These are phyloP conservation scores for Chalciporus piperatus DNA, from an alignment of 768 basidiomycete species.

Conservation along the genomic window DNA sequence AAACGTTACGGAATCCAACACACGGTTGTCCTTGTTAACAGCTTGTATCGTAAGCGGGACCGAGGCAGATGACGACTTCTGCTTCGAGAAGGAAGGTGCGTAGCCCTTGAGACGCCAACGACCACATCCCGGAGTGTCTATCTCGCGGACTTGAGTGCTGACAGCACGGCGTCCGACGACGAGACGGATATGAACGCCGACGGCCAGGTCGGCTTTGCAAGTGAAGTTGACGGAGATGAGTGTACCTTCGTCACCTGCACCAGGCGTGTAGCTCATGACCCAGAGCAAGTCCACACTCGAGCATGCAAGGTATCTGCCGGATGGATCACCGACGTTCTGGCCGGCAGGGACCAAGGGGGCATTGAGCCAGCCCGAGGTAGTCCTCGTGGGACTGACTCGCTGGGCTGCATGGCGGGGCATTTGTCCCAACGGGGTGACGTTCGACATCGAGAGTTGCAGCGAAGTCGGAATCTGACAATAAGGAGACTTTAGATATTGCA, in stretches of 20 bases:
- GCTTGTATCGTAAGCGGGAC: constrained; percentile 62
- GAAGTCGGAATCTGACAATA: neutral
- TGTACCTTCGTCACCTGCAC: constrained; percentile 60
- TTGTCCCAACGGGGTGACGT: neutral
- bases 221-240: constrained; percentile 60
- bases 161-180: constrained; percentile 70
- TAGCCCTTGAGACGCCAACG: constrained; percentile 64
- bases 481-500: neutral
- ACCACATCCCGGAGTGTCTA: constrained; percentile 45
- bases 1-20: constrained; percentile 66
- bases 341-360: constrained; percentile 8
- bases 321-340: constrained; percentile 9
- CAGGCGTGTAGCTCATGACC: constrained; percentile 63
- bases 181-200: constrained; percentile 61
- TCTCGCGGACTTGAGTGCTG: constrained; percentile 59
- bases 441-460: constrained; percentile 3
- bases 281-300: constrained; percentile 56
- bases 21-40: constrained; percentile 46
- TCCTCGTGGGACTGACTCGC: neutral
- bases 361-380: neutral
- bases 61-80: constrained; percentile 37
- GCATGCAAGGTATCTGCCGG: constrained; percentile 31
- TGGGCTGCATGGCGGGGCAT: neutral
- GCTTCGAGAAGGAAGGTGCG: constrained; percentile 53
- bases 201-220: constrained; percentile 21